These are phyloP conservation scores for Solanum hybrid DNA, from an alignment of 305 asterid species.

Conservation along the genomic window DNA sequence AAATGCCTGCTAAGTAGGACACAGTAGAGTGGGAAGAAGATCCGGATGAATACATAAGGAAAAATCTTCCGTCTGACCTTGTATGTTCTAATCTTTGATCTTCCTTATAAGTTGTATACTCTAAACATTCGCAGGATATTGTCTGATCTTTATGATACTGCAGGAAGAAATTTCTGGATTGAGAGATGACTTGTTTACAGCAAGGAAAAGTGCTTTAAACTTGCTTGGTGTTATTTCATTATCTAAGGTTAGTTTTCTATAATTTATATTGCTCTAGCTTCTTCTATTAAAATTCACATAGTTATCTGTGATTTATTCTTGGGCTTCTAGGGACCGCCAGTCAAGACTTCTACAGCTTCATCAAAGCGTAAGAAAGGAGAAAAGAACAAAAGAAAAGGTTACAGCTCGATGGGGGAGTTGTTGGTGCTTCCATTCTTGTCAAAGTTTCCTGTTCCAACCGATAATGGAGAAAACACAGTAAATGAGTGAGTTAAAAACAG, in stretches of 20 bases:
- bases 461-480: conserved; percentile 10
- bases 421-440: conserved; percentile 39
- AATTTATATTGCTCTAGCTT: neutral
- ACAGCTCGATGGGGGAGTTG: conserved; percentile 33
- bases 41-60: conserved; percentile 35
- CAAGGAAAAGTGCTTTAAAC: conserved; percentile 41
- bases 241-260: conserved; percentile 21
- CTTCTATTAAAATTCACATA: conserved; percentile 4
- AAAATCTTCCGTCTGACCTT: conserved; percentile 38
- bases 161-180: conserved; percentile 39
- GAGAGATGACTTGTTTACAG: conserved; percentile 37
- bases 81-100: conserved; percentile 12
- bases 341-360: conserved; percentile 15
- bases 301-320: neutral
- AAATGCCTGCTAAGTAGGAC: conserved; percentile 13
- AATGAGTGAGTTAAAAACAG: conserved; percentile 26
- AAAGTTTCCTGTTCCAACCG: conserved; percentile 26
- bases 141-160: neutral
- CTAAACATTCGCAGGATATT: neutral
- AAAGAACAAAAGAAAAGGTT: conserved; percentile 22
- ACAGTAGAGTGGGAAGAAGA: conserved; percentile 37
- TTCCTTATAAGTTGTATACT: neutral
- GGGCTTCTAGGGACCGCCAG: conserved; percentile 32
- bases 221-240: conserved; percentile 34
- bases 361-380: conserved; percentile 46